A percentile compares a stretch with the other conserved stretches of the same genome.
Conservation (phyloP, 345 rosid species). For the Acer campestre region DNA sequence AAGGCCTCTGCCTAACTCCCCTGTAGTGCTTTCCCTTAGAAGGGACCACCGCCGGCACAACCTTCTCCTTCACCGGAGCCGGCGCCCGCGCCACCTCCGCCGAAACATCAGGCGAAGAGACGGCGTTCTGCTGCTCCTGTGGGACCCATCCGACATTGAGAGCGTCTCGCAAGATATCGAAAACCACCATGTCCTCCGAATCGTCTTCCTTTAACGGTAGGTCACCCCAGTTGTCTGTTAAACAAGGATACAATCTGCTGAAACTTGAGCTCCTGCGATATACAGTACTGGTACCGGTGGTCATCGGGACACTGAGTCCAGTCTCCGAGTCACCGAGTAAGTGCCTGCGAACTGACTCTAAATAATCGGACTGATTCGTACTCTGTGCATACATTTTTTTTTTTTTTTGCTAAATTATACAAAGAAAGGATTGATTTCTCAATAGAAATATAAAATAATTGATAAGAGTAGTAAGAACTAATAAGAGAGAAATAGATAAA, state of each 20-base stretch:
- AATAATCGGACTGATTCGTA: conserved; percentile 45
- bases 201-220: conserved; percentile 80
- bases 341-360: conserved; percentile 56
- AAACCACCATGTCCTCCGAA: conserved; percentile 86
- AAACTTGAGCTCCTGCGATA: conserved; percentile 71
- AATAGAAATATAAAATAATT: too few relatives aligned
- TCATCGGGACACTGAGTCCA: conserved; percentile 22
- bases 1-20: conserved; percentile 97
- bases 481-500: too few relatives aligned
- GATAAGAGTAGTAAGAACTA: not conserved
- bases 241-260: conserved; percentile 67
- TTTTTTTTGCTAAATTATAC: conserved; percentile 12
- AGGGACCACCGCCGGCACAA: conserved; percentile 33
- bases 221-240: conserved; percentile 91
- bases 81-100: conserved; percentile 10
- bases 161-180: conserved; percentile 72
- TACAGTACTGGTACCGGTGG: conserved; percentile 19
- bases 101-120: too few relatives aligned
- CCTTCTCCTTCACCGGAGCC: conserved; percentile 14
- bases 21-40: conserved; percentile 79
- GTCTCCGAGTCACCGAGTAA: conserved; percentile 51
- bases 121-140: conserved; percentile 21
- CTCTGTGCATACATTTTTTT: conserved; percentile 43
- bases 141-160: conserved; percentile 82
- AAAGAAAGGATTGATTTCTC: not conserved